phyloP scores from a whole-genome alignment of 2,329 filamentous ascomycete genomes.

The Fusarium keratoplasticum region DNA sequence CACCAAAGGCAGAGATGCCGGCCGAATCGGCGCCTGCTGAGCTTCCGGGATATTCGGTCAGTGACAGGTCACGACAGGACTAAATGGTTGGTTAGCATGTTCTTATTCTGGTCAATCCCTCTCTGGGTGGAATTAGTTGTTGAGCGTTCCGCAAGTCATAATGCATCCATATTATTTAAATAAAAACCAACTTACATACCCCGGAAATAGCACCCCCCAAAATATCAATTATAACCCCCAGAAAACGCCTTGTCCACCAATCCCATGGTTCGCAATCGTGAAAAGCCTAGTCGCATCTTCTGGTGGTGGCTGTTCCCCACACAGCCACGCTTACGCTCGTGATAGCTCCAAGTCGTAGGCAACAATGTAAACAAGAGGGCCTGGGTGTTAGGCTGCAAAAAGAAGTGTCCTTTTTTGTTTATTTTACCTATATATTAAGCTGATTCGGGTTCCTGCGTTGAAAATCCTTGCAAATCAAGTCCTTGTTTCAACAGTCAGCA shows the following conservation, averaged over 20 bases:
- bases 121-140: not conserved
- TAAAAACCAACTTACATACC: not conserved
- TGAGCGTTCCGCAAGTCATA: not conserved
- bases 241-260: not conserved
- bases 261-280: not conserved
- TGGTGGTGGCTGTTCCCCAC: constrained; percentile 25
- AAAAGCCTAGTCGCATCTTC: constrained; percentile 12
- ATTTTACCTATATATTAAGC: not conserved
- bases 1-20: not conserved
- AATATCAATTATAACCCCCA: not conserved
- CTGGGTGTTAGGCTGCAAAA: not conserved
- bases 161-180: not conserved
- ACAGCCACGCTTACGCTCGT: constrained; percentile 1
- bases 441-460: not conserved
- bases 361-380: constrained; percentile 17
- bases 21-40: not conserved
- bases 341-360: constrained; percentile 10
- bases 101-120: not conserved
- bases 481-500: not conserved
- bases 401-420: constrained; percentile 1
- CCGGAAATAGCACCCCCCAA: not conserved
- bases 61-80: not conserved
- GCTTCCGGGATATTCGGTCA: not conserved
- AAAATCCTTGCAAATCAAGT: not conserved
- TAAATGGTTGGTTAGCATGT: not conserved